A percentile compares a stretch with the other conserved stretches of the same genome.
These are phyloP conservation scores for Lenzites betulinus DNA, from an alignment of 768 basidiomycete genomes.

Conservation along the genomic window DNA sequence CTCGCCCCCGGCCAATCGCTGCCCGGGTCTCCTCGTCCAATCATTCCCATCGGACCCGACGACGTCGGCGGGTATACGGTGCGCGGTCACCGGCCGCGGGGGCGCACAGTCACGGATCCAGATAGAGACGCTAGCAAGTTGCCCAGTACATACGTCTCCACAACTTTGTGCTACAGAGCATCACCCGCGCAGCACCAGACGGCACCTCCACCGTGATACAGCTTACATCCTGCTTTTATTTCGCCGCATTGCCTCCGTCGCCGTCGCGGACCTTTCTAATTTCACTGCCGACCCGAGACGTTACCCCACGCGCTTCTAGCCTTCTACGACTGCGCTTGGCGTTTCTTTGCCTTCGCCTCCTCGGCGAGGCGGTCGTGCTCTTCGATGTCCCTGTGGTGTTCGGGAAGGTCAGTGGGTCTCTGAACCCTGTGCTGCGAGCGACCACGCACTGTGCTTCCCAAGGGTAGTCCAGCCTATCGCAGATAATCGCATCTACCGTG, in stretches of 20 bases:
- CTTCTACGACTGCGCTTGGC: slow-evolving; percentile 1
- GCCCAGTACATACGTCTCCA: not conserved
- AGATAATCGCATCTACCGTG: slow-evolving; percentile 6
- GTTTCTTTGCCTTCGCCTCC: slow-evolving; percentile 11
- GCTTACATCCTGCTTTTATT: slow-evolving; percentile 1
- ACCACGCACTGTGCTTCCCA: slow-evolving; percentile 73
- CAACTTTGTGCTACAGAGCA: not conserved
- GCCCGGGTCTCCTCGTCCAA: slow-evolving; percentile 1
- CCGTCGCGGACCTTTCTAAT: not conserved
- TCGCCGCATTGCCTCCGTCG: not conserved
- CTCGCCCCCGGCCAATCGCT: slow-evolving; percentile 6
- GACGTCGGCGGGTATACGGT: slow-evolving; percentile 1
- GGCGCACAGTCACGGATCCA: too few species aligned
- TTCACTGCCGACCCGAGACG: too few species aligned
- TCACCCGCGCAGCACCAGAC: not conserved
- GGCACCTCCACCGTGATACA: slow-evolving; percentile 1
- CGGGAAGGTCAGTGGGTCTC: slow-evolving; percentile 5
- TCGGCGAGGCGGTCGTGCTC: slow-evolving; percentile 67
- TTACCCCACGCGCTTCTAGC: not conserved
- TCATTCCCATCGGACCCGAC: not conserved
- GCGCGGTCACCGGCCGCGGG: too few species aligned
- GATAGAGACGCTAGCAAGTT: too few species aligned
- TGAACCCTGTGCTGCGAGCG: slow-evolving; percentile 8
- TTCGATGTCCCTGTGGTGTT: slow-evolving; percentile 62
- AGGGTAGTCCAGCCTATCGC: slow-evolving; percentile 75